A percentile compares a stretch with the other conserved stretches of the same genome.
phyloP scores from a whole-genome alignment of 176 grass and related monocot genomes.

The Oryza meyeriana region DNA sequence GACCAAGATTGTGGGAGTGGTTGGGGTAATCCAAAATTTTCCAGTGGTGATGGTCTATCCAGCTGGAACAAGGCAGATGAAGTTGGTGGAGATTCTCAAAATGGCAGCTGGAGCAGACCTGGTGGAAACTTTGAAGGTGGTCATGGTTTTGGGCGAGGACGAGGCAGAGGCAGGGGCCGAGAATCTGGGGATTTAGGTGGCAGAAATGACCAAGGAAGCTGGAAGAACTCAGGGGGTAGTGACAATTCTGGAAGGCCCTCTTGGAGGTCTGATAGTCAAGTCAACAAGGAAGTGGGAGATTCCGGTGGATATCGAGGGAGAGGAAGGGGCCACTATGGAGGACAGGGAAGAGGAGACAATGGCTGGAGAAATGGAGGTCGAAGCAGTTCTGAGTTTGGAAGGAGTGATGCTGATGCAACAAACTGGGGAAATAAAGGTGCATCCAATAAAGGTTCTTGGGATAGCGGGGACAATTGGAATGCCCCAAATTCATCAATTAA shows the following conservation, averaged over 20 bases:
- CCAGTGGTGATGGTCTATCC: conserved; percentile 26
- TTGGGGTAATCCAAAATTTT: conserved; percentile 46
- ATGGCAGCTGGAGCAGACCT: conserved; percentile 39
- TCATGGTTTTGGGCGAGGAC: conserved; percentile 40
- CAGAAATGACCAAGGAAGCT: conserved; percentile 38
- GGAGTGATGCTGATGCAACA: conserved; percentile 9
- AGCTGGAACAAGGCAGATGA: conserved; percentile 50
- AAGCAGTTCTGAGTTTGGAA: conserved; percentile 37
- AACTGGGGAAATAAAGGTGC: conserved; percentile 32
- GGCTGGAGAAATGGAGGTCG: conserved; percentile 27
- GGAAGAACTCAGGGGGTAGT: conserved; percentile 35
- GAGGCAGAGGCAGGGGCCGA: conserved; percentile 30
- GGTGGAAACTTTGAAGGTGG: conserved; percentile 45
- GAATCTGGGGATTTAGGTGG: conserved; percentile 35
- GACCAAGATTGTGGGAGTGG: conserved; percentile 20
- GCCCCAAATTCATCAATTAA: conserved; percentile 7
- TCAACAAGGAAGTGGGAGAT: conserved; percentile 34
- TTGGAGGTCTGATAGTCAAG: conserved; percentile 39
- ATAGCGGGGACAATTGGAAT: conserved; percentile 34
- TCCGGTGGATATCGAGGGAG: conserved; percentile 40
- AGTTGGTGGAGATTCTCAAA: conserved; percentile 32
- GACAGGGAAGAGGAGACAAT: conserved; percentile 42
- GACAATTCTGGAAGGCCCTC: conserved; percentile 35
- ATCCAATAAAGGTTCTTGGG: conserved; percentile 19
- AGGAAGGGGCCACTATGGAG: conserved; percentile 54